Evolutionary conservation across 805 yeast genomes (phyloP).

Genomic region (Candida nitratophila): DNA sequence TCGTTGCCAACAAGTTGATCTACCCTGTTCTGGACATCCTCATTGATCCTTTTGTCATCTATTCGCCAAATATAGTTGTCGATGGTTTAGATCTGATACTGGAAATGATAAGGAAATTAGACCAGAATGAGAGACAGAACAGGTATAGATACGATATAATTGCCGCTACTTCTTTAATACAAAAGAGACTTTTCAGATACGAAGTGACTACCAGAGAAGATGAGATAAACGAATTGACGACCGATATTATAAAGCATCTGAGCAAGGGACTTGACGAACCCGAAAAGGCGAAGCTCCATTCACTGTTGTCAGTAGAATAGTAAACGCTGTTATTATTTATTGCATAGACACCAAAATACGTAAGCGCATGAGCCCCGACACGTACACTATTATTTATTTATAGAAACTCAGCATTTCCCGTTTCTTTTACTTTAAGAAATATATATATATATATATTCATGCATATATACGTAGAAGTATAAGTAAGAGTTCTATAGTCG

Average conservation of each 20-base stretch:
- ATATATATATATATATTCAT: not conserved
- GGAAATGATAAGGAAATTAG: not conserved
- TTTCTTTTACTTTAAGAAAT: not conserved
- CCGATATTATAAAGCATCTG: not conserved
- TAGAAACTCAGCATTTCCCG: too few species aligned
- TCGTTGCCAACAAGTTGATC: slow-evolving; percentile 14
- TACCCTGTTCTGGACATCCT: slow-evolving; percentile 17
- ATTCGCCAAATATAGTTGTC: slow-evolving; percentile 7
- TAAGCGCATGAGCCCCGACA: not conserved
- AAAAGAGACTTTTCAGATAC: slow-evolving; percentile 8
- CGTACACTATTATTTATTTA: not conserved
- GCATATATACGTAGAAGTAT: too few species aligned
- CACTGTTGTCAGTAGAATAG: not conserved
- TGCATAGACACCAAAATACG: too few species aligned
- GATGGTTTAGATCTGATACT: slow-evolving; percentile 4
- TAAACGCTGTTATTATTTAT: too few species aligned
- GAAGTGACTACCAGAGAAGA: not conserved
- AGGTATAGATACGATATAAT: slow-evolving; percentile 17
- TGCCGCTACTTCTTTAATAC: slow-evolving; percentile 13
- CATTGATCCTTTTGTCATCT: slow-evolving; percentile 19
- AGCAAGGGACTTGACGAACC: not conserved
- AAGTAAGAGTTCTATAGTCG: too few species aligned
- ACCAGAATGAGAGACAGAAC: not conserved
- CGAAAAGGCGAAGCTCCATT: not conserved
- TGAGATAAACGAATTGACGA: not conserved